Evolutionary conservation across 129 eudicot species (phyloP).

Genomic region (Ambrosia artemisiifolia): DNA sequence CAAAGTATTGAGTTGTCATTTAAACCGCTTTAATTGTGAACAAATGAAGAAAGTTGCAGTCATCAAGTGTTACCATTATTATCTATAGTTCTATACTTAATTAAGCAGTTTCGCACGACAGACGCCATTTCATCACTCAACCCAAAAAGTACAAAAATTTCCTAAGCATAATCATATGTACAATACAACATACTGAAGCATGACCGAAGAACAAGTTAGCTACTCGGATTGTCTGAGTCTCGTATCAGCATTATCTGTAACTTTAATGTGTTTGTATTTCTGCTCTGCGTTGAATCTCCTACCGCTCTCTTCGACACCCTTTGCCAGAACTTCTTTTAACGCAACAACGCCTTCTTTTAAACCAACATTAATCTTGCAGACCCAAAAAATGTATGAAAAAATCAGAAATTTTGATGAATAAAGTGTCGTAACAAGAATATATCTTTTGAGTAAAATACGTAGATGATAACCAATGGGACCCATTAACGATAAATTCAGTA

Average conservation of each 20-base stretch:
- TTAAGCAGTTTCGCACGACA: constrained; percentile 19
- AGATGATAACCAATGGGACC: neutral
- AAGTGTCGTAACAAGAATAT: neutral
- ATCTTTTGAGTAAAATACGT: neutral
- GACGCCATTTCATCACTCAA: constrained; percentile 15
- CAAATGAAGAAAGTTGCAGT: constrained; percentile 20
- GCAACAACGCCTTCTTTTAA: constrained; percentile 64
- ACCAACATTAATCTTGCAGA: constrained; percentile 67
- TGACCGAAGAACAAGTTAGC: neutral
- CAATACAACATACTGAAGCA: neutral
- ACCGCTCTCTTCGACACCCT: constrained; percentile 60
- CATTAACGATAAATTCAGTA: neutral
- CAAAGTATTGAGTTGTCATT: neutral
- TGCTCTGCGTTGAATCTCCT: constrained; percentile 65
- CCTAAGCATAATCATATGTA: constrained; percentile 13
- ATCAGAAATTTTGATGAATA: constrained; percentile 3
- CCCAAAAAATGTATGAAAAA: neutral
- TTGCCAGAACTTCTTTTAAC: constrained; percentile 44
- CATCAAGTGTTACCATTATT: constrained; percentile 11
- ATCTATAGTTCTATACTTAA: constrained; percentile 8
- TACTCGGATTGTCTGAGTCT: constrained; percentile 9
- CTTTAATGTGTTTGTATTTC: constrained; percentile 80
- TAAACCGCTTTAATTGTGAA: neutral
- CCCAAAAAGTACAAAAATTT: neutral
- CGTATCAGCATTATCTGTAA: constrained; percentile 41